phyloP scores from a whole-genome alignment of 2,329 filamentous ascomycete species.

The Ascochyta viciae-villosae region DNA sequence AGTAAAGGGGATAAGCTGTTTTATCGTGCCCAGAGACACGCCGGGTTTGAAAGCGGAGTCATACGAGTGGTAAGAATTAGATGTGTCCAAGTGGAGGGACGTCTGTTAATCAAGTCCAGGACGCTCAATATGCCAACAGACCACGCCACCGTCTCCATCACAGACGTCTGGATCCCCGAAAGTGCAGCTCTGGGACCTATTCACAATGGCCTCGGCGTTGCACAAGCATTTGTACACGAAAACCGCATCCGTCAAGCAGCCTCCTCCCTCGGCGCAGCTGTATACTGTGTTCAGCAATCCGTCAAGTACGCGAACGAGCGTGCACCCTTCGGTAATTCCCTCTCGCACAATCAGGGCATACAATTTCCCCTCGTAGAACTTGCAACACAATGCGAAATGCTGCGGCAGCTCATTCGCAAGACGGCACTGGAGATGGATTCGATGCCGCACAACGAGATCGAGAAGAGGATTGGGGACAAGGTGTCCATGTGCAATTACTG shows the following conservation, averaged over 20 bases:
- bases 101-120: slow-evolving; percentile 38
- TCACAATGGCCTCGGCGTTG: slow-evolving; percentile 64
- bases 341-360: slow-evolving; percentile 68
- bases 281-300: slow-evolving; percentile 65
- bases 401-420: slow-evolving; percentile 66
- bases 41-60: slow-evolving; percentile 62
- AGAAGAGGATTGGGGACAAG: slow-evolving; percentile 65
- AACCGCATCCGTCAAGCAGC: slow-evolving; percentile 71
- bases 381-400: slow-evolving; percentile 67
- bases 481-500: slow-evolving; percentile 73
- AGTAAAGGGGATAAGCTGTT: slow-evolving; percentile 65
- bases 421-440: slow-evolving; percentile 69
- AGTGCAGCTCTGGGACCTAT: slow-evolving; percentile 60
- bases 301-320: slow-evolving; percentile 64
- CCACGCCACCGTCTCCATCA: slow-evolving; percentile 66
- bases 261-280: slow-evolving; percentile 64
- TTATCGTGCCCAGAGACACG: slow-evolving; percentile 63
- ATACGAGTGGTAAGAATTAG: slow-evolving; percentile 59
- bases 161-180: slow-evolving; percentile 64
- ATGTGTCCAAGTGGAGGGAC: background rate
- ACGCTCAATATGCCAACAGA: slow-evolving; percentile 73
- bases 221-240: slow-evolving; percentile 71
- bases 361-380: slow-evolving; percentile 70
- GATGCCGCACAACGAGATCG: slow-evolving; percentile 62
- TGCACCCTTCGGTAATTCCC: slow-evolving; percentile 62